phyloP scores from a whole-genome alignment of 306 rosid genomes.

The Styphnolobium japonicum region DNA sequence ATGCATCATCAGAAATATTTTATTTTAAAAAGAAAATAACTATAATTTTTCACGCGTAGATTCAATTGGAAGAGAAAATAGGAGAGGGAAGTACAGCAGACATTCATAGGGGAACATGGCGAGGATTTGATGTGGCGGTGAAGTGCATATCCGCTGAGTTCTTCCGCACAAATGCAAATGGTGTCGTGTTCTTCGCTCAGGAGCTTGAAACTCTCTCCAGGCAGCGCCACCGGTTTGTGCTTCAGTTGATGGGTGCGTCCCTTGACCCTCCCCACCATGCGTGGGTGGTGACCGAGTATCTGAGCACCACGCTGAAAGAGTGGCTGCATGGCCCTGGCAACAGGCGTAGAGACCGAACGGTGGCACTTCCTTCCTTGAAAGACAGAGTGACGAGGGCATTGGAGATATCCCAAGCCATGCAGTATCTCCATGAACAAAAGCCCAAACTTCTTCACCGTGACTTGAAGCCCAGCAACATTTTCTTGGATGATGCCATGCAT shows the following conservation, averaged over 20 bases:
- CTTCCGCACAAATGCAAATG: conserved; percentile 47
- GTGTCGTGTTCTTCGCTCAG: conserved; percentile 51
- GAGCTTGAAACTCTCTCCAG: conserved; percentile 55
- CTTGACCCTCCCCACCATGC: conserved; percentile 57
- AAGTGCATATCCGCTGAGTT: conserved; percentile 56
- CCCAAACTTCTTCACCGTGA: conserved; percentile 63
- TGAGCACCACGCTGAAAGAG: conserved; percentile 46
- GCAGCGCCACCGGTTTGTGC: conserved; percentile 63
- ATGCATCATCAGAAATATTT: too few relatives aligned
- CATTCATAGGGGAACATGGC: conserved; percentile 62
- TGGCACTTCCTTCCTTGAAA: conserved; percentile 40
- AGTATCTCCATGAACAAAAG: conserved; percentile 56
- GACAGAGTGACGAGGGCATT: conserved; percentile 50
- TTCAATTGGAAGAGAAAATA: conserved; percentile 48
- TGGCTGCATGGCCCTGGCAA: conserved; percentile 67
- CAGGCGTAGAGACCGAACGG: conserved; percentile 33
- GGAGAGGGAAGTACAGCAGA: conserved; percentile 72
- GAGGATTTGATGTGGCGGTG: conserved; percentile 65
- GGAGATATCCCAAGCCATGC: conserved; percentile 69
- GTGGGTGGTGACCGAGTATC: conserved; percentile 59
- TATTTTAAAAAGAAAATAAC: neutral
- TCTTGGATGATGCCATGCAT: conserved; percentile 53
- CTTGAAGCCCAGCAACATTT: conserved; percentile 62
- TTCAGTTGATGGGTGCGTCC: conserved; percentile 74
- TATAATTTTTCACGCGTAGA: conserved; percentile 18